Evolutionary conservation across 257 asterid genomes (phyloP).

Genomic region (Verbascum thapsus): DNA sequence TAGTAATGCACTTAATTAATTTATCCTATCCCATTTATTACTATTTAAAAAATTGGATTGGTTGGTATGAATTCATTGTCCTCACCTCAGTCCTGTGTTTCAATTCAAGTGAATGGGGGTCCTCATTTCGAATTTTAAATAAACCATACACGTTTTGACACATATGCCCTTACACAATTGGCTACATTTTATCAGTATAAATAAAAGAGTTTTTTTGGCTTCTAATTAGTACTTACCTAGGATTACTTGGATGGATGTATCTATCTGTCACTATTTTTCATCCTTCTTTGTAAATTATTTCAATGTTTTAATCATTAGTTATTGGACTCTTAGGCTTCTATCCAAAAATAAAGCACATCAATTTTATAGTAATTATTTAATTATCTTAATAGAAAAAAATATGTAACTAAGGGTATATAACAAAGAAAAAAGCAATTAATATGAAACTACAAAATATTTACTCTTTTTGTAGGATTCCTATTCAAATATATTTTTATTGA

Average conservation of each 20-base stretch:
- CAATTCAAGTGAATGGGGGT: not conserved
- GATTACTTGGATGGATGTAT: constrained; percentile 5
- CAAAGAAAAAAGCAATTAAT: too few relatives aligned
- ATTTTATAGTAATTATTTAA: too few relatives aligned
- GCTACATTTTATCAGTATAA: not conserved
- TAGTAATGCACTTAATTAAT: too few relatives aligned
- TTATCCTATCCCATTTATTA: too few relatives aligned
- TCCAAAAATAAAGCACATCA: too few relatives aligned
- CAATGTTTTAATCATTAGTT: not conserved
- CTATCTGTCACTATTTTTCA: not conserved
- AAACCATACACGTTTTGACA: not conserved
- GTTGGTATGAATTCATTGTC: constrained; percentile 28
- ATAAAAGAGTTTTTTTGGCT: not conserved
- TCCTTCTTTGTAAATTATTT: too few relatives aligned
- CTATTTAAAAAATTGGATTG: not conserved
- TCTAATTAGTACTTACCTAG: not conserved
- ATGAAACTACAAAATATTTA: too few relatives aligned
- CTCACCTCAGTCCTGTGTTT: constrained; percentile 22
- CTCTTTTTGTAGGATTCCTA: too few relatives aligned
- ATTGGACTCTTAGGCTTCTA: not conserved
- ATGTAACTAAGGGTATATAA: too few relatives aligned
- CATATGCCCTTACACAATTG: constrained; percentile 33
- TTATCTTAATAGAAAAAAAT: too few relatives aligned
- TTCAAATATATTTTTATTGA: too few relatives aligned
- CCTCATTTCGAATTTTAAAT: constrained; percentile 27